Conservation (phyloP, 495 filamentous ascomycete genomes). For the Tuber aestivum region DNA sequence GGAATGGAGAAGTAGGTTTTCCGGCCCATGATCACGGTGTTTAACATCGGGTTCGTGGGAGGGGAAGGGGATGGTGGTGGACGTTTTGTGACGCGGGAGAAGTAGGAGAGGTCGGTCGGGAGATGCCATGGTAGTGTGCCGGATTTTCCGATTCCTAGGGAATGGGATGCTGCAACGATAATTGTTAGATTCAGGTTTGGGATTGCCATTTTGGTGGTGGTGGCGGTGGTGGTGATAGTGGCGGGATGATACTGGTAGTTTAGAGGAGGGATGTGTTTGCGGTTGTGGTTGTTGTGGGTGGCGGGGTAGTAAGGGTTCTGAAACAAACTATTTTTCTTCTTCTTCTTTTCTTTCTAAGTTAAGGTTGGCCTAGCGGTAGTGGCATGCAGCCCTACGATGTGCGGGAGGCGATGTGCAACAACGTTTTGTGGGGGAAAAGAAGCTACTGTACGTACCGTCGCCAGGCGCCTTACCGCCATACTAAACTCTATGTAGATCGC, state of each 20-base stretch:
- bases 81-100: constrained; percentile 81
- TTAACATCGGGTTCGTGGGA: constrained; percentile 44
- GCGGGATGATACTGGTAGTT: no score
- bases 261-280: no score
- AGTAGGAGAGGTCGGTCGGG: constrained; percentile 86
- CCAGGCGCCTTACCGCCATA: no score
- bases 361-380: background rate
- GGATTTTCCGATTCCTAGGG: constrained; percentile 77
- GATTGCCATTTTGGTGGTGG: constrained; percentile 43
- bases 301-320: background rate
- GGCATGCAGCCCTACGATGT: background rate
- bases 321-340: no score
- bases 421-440: background rate
- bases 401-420: background rate
- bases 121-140: constrained; percentile 86
- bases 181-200: constrained; percentile 61
- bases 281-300: background rate
- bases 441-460: no score
- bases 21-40: constrained; percentile 93
- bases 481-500: background rate
- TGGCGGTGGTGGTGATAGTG: no score
- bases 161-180: constrained; percentile 58
- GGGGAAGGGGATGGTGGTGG: constrained; percentile 33
- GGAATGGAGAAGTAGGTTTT: constrained; percentile 93
- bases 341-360: background rate